Conservation (phyloP, 176 grass and related monocot genomes). For the Juncus effusus region DNA sequence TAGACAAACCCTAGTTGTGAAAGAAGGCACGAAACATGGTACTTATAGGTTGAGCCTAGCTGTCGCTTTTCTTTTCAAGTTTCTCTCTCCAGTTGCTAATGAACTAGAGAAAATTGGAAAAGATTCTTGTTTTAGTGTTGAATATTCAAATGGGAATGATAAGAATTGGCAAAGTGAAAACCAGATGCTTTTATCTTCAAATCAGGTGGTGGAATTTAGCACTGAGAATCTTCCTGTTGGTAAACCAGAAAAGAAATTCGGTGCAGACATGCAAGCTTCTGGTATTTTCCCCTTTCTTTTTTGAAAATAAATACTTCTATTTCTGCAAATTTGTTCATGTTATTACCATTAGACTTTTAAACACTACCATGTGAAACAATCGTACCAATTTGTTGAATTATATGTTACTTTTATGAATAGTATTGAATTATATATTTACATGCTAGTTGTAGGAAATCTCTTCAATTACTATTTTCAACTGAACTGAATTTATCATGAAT, state of each 20-base stretch:
- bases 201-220: conserved; percentile 47
- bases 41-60: conserved; percentile 65
- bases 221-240: conserved; percentile 70
- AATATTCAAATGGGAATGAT: conserved; percentile 16
- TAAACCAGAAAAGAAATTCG: conserved; percentile 56
- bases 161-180: conserved; percentile 3
- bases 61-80: conserved; percentile 64
- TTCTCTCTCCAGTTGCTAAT: conserved; percentile 55
- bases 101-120: conserved; percentile 15
- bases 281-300: conserved; percentile 45
- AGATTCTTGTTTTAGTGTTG: conserved; percentile 7
- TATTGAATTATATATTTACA: neutral
- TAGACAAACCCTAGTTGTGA: conserved; percentile 40
- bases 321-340: conserved; percentile 11
- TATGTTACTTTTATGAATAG: conserved; percentile 2
- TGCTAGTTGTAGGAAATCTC: neutral
- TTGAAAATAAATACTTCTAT: neutral
- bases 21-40: conserved; percentile 54
- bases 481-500: conserved; percentile 18
- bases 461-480: neutral
- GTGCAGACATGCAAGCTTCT: conserved; percentile 80
- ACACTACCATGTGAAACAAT: no score
- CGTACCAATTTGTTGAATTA: no score
- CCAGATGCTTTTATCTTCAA: conserved; percentile 44
- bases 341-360: neutral